These are phyloP conservation scores for Dendrobium officinale DNA, from an alignment of 106 monocot species.

Conservation along the genomic window DNA sequence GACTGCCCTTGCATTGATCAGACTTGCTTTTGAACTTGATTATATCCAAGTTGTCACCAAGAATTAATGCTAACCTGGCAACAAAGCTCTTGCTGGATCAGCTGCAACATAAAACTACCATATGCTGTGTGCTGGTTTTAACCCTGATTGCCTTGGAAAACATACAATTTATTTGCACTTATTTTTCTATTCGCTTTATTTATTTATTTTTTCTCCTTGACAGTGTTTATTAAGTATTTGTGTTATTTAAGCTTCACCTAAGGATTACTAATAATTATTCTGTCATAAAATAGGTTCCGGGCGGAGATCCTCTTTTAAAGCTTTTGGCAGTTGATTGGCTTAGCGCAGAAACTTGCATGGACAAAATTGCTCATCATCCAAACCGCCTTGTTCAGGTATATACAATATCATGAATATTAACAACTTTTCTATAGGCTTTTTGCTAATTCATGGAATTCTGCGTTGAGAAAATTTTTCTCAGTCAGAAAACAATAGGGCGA, in stretches of 20 bases:
- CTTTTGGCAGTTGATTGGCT: conserved; percentile 93
- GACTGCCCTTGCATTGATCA: neutral
- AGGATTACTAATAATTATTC: neutral
- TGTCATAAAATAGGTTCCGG: conserved; percentile 37
- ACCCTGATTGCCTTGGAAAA: neutral
- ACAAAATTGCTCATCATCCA: conserved; percentile 63
- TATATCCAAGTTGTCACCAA: neutral
- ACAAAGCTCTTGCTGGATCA: neutral
- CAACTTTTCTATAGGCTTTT: neutral
- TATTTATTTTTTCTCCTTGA: neutral
- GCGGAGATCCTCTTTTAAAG: conserved; percentile 91
- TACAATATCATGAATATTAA: neutral
- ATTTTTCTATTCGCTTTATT: neutral
- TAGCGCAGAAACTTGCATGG: conserved; percentile 46
- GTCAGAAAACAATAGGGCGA: neutral
- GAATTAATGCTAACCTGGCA: neutral
- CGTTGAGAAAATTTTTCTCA: neutral
- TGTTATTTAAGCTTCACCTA: neutral
- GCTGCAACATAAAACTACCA: neutral
- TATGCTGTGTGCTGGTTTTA: neutral
- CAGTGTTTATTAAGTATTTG: neutral
- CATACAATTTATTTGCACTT: conserved; percentile 1
- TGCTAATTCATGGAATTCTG: neutral
- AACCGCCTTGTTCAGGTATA: conserved; percentile 85
- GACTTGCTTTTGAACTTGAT: neutral